Percentiles rank a stretch among this genome's conserved stretches.
Conservation (phyloP, 106 monocot species). For the Apostasia shenzhenica region DNA sequence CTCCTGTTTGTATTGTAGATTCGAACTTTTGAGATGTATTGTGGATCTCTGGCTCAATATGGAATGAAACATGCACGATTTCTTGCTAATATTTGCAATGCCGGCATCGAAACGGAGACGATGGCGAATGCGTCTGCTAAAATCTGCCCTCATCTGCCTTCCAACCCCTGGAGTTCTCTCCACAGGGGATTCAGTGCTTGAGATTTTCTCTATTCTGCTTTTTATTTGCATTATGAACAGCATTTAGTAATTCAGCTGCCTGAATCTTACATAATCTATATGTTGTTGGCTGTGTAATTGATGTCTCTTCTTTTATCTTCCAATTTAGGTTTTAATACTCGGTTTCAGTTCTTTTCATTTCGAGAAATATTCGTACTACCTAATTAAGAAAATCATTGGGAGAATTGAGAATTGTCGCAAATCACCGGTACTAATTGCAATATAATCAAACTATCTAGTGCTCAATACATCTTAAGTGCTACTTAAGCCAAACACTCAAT, state of each 20-base stretch:
- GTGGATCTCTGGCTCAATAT: constrained; percentile 42
- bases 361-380: too few relatives aligned
- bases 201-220: background rate
- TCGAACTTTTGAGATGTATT: constrained; percentile 31
- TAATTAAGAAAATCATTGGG: too few relatives aligned
- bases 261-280: too few relatives aligned
- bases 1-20: constrained; percentile 12
- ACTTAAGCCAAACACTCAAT: too few relatives aligned
- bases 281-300: too few relatives aligned
- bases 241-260: background rate
- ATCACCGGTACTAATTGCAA: too few relatives aligned
- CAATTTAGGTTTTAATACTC: too few relatives aligned
- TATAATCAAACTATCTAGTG: too few relatives aligned
- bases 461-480: too few relatives aligned
- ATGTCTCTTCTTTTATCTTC: too few relatives aligned
- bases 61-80: constrained; percentile 41
- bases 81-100: constrained; percentile 43
- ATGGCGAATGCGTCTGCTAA: constrained; percentile 25
- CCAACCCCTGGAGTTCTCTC: constrained; percentile 27
- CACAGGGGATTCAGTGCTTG: constrained; percentile 29
- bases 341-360: too few relatives aligned
- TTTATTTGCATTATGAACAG: background rate
- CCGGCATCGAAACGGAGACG: constrained; percentile 19
- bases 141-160: constrained; percentile 13
- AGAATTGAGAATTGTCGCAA: too few relatives aligned